Base-by-base conservation (phyloP, 2,329 filamentous ascomycete genomes). In the Ambrosiella xylebori region DNA sequence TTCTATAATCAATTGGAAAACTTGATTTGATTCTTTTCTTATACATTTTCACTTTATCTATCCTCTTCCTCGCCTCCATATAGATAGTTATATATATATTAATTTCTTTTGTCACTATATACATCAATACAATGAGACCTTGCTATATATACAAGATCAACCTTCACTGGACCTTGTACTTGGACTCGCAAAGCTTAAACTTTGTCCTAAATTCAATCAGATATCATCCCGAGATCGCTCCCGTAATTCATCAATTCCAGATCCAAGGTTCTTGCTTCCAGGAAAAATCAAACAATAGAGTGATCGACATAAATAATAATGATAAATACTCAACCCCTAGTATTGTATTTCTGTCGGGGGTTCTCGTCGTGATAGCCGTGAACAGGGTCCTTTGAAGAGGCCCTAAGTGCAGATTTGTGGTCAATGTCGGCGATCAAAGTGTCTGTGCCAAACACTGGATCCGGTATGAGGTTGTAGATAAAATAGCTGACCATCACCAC, bases 81-180 rank as follows among this genome's bases (percentile, higher is more conserved):
- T 56, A 59, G 12, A 59, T 59, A 59, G 27, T 27, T 51, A 51
- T 51, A 27, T 47, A 15, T 47, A 8, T 47, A 17, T 47, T 51
- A 41, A 41, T 51, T 41, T 57, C 52, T 51, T 52, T 52, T 56
- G 37, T 38, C 27, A 17, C 15, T 51, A 19, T 19, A 36, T 19
- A 27, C 12, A 15, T 51, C 3, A 51, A 51, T 51, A 51, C 35
- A 51, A 51, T 51, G 19, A 36, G 17, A 7, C 19, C 3, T 51
- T n/a, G n/a, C n/a, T n/a, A n/a, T 11, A 27, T 7, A 15, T 19
- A n/a, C 37, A 55, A 15, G 11, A 12, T 41, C 11, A 41, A 41
- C 5, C n/a, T n/a, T 27, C 27, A 27, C 27, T 27, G 27, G 27
- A 27, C 27, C 27, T 27, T 5, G 3, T 27, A 27, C 27, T 27